Base-by-base conservation (phyloP, 345 rosid species). In the Dipteronia dyeriana region DNA sequence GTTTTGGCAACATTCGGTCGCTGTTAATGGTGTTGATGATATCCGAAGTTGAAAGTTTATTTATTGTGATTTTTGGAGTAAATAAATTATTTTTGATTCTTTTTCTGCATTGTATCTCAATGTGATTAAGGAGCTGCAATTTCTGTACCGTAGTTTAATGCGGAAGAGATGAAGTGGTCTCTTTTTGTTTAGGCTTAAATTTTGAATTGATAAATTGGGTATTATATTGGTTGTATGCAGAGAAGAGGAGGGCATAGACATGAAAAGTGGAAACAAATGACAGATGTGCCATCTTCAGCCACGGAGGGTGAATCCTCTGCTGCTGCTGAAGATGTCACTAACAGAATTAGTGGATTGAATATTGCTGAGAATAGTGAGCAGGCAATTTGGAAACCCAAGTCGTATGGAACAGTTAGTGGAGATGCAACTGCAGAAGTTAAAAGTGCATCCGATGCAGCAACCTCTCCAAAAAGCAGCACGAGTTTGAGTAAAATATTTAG, bases 351-450 rank as follows among this genome's bases (percentile, higher is more conserved):
- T 14, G 87, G 78, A 38, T 79, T 95, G 82, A 85, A 73, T 80
- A 71, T 95, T 59, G 83, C 77, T 54, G 92, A 87, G 71, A 84
- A 25, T 31, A 76, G 31, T 69, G 85, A 79, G 49, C 77, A 83
- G 31, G 76, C 81, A 34, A 26, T 91, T 29, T 83, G 90, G 92
- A 85, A 76, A 66, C 88, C 93, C 43, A 86, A 86, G 83, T 80
- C 91, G 6, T 88, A 88, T 77, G 89, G 89, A 73, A 89, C 94
- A 2, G 79, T 83, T 8, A 82, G 84, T 82, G 93, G 85, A 81
- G 69, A 81, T 17, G 53, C 83, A 0, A 77, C 75, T 62, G 60
- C 63, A 14, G 79, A 85, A 75, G 66, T 61, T 70, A 84, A 65
- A 51, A 71, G 31, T 77, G 76, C 73, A 49, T 75, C 85, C 45